Conservation (phyloP, 148 eudicot genomes). For the Fallopia convolvulus region DNA sequence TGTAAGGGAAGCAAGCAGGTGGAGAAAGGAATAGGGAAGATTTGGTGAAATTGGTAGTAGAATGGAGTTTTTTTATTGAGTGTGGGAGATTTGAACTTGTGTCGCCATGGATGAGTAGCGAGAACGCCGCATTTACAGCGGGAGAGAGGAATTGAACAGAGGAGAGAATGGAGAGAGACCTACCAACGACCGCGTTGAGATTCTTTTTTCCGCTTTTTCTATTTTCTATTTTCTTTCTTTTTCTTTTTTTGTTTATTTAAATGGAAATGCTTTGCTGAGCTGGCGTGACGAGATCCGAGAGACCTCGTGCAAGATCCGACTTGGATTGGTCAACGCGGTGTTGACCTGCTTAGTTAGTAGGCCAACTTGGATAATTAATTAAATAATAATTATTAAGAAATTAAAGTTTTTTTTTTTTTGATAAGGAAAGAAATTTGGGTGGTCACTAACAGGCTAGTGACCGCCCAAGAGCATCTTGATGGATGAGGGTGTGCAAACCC, state of each 20-base stretch:
- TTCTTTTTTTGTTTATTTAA: background rate
- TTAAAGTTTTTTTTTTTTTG: no score
- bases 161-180: constrained; percentile 6
- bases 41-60: background rate
- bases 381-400: no score
- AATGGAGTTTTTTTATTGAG: background rate
- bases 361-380: background rate
- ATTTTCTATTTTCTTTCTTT: background rate
- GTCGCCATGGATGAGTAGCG: constrained; percentile 7
- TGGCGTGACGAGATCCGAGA: constrained; percentile 10
- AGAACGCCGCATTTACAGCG: background rate
- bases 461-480: no score
- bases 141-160: background rate
- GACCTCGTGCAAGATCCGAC: constrained; percentile 6
- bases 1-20: background rate
- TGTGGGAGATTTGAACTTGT: background rate
- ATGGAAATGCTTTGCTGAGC: background rate
- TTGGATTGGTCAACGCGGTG: background rate
- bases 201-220: background rate
- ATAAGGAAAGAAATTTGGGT: no score
- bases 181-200: constrained; percentile 10
- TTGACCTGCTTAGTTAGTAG: background rate
- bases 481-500: no score
- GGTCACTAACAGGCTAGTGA: no score
- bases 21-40: background rate